Conservation (phyloP, 2,329 filamentous ascomycete species). For the Trichophyton simii region DNA sequence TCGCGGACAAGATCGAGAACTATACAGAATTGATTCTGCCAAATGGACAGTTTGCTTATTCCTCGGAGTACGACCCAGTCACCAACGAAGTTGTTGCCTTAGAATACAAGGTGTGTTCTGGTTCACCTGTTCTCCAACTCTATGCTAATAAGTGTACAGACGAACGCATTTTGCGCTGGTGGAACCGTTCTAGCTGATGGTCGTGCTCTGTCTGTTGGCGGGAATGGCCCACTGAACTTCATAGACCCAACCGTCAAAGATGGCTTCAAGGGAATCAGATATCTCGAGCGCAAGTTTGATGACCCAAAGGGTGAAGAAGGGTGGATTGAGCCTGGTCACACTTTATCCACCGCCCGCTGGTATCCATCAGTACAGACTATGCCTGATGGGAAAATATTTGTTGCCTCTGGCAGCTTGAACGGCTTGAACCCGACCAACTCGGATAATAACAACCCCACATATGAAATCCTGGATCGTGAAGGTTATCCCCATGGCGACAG, state of each 20-base stretch:
- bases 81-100: constrained; percentile 38
- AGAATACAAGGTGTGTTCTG: constrained; percentile 29
- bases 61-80: constrained; percentile 45
- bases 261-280: constrained; percentile 47
- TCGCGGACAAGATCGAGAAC: constrained; percentile 52
- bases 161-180: constrained; percentile 51
- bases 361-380: constrained; percentile 50
- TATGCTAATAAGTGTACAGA: constrained; percentile 20
- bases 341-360: constrained; percentile 45
- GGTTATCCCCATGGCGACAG: constrained; percentile 38
- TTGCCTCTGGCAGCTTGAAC: constrained; percentile 49
- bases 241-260: constrained; percentile 47
- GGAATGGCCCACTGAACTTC: constrained; percentile 44
- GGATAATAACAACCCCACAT: constrained; percentile 52
- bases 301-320: constrained; percentile 37
- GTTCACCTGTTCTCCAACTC: neutral
- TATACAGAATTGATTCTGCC: constrained; percentile 45
- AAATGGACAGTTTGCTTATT: constrained; percentile 47
- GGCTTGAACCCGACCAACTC: constrained; percentile 42
- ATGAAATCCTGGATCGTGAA: constrained; percentile 43
- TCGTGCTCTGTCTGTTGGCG: constrained; percentile 43
- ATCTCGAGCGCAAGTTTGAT: constrained; percentile 37
- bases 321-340: constrained; percentile 46
- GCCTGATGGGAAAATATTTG: constrained; percentile 45
- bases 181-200: constrained; percentile 48